Percentiles rank a stretch among this genome's conserved stretches.
These are phyloP conservation scores for Xylariaceae sp. DNA, from an alignment of 2,329 filamentous ascomycete genomes.

Conservation along the genomic window DNA sequence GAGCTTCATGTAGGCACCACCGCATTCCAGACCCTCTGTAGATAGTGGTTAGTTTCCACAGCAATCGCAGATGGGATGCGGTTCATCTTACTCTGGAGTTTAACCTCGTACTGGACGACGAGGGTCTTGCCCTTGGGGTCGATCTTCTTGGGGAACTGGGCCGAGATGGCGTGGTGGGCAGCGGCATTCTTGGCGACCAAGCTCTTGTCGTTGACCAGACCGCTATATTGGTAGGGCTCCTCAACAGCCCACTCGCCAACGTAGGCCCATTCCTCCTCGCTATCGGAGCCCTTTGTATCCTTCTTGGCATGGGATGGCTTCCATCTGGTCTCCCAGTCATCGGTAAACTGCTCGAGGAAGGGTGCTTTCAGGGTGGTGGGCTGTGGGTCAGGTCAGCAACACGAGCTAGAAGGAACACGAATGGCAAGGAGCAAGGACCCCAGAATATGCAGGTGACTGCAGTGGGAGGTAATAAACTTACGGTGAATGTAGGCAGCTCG, in stretches of 20 bases:
- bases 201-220: conserved; percentile 92
- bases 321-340: conserved; percentile 93
- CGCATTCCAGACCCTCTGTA: conserved; percentile 88
- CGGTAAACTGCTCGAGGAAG: conserved; percentile 98
- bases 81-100: conserved; percentile 83
- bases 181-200: conserved; percentile 97
- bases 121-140: conserved; percentile 97
- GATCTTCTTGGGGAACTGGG: conserved; percentile 95
- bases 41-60: conserved; percentile 28
- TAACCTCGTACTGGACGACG: conserved; percentile 98
- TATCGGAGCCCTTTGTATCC: conserved; percentile 68
- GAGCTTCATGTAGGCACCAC: conserved; percentile 98
- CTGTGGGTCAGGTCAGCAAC: conserved; percentile 45
- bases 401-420: background rate
- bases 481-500: conserved; percentile 80
- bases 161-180: conserved; percentile 97
- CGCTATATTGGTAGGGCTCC: conserved; percentile 86
- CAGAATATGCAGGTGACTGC: background rate
- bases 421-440: conserved; percentile 3
- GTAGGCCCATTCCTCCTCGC: conserved; percentile 92
- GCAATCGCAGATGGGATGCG: background rate
- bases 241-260: conserved; percentile 96
- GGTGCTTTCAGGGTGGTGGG: conserved; percentile 85
- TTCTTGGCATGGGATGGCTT: conserved; percentile 96
- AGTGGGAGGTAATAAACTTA: conserved; percentile 48